Conservation (phyloP, 2,329 filamentous ascomycete genomes). For the Rhinocladiella mackenziei region DNA sequence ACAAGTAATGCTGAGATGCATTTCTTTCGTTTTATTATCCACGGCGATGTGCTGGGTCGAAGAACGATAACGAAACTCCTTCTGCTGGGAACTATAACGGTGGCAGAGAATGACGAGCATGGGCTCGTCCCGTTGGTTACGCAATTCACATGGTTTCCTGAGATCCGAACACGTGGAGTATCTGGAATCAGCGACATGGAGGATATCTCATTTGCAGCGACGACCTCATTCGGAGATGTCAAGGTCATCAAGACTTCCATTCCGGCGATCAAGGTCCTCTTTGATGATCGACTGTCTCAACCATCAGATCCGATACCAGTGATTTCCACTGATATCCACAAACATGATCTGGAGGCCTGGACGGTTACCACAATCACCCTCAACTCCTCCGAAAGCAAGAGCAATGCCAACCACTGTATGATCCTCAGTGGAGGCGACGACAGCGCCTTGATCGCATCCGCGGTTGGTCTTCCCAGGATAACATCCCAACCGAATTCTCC, state of each 20-base stretch:
- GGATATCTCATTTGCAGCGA: conserved; percentile 31
- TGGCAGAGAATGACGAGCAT: conserved; percentile 17
- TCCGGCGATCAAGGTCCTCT: conserved; percentile 36
- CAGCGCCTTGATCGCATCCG: conserved; percentile 46
- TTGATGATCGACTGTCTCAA: conserved; percentile 8
- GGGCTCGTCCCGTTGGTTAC: conserved; percentile 22
- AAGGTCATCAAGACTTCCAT: conserved; percentile 28
- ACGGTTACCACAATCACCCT: conserved; percentile 57
- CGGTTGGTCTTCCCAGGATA: conserved; percentile 26
- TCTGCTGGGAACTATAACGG: conserved; percentile 28
- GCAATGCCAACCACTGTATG: conserved; percentile 3
- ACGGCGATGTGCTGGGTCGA: conserved; percentile 22
- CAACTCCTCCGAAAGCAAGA: conserved; percentile 3
- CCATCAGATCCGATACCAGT: conserved; percentile 20
- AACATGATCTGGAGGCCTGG: conserved; percentile 67
- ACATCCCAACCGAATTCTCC: neutral
- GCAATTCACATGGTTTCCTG: conserved; percentile 26
- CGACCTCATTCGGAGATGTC: conserved; percentile 37
- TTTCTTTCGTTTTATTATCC: conserved; percentile 48
- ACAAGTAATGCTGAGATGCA: conserved; percentile 70
- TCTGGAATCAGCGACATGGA: conserved; percentile 15
- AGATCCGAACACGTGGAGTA: conserved; percentile 13
- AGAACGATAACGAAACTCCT: conserved; percentile 40
- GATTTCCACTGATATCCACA: conserved; percentile 33
- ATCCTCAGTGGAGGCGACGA: conserved; percentile 68